Evolutionary conservation across 345 rosid species (phyloP), one percentile per base, ranked within the genome.

Genomic region (Trapa bicornis): DNA sequence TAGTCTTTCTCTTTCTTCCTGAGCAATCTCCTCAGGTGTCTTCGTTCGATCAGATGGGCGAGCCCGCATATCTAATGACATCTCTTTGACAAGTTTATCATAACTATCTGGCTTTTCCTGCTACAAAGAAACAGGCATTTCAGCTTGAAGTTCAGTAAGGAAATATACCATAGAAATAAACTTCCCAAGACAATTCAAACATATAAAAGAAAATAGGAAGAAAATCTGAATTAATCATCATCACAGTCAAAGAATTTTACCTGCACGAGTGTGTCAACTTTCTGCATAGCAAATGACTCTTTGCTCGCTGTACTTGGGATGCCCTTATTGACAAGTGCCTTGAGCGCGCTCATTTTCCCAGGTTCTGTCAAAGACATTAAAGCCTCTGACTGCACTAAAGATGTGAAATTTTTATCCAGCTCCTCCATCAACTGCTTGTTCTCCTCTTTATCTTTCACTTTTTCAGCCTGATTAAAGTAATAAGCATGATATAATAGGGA

Each of bases 11-110:
- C 84, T 80, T 77, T 91, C 93, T 64, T 81, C 86, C 76, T 89
- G 95, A n/a, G 97, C 99, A 85, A 89, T 85, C 82, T 94, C 99
- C 74, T 94, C 97, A n/a, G 89, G 85, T 58, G 91, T 87, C 83
- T 89, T 91, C 62, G 85, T 87, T 76, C 95, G 84, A 63, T 91
- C 96, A 37, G 96, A 84, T 41, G 97, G 88, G 43, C 79, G 85
- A 75, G 91, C 94, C 64, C 95, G 95, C 62, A 80, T 81, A 63
- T 89, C 97, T 75, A 83, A 67, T 45, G 79, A 67, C 91, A 91
- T 77, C 68, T 45, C 83, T 63, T 76, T 75, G 66, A 85, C 83
- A 70, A 83, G 85, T 65, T 77, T 82, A 64, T 80, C 80, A 75
- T 94, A 91, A n/a, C 80, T 65, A 75, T 94, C 86, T 65, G 81